Conservation (phyloP, 2,329 filamentous ascomycete species). For the Phaeosphaeria sp. region DNA sequence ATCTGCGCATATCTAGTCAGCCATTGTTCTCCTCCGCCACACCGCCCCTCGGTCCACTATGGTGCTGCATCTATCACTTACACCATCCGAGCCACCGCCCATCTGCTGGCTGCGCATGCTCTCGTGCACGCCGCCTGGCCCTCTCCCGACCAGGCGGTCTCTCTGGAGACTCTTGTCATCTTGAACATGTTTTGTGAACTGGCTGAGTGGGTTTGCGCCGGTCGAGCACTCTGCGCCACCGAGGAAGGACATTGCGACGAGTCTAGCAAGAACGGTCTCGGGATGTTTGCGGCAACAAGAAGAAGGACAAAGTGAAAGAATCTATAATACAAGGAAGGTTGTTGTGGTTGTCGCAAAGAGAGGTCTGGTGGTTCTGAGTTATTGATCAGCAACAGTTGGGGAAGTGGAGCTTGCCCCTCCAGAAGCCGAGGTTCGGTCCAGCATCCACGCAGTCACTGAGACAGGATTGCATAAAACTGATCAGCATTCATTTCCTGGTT, state of each 20-base stretch:
- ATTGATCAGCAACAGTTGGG: slow-evolving; percentile 33
- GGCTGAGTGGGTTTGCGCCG: slow-evolving; percentile 91
- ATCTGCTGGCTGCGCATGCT: slow-evolving; percentile 77
- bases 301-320: not conserved
- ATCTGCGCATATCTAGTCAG: slow-evolving; percentile 63
- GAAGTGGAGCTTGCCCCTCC: slow-evolving; percentile 19
- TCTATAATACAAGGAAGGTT: slow-evolving; percentile 2
- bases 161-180: slow-evolving; percentile 95
- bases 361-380: slow-evolving; percentile 5
- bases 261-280: slow-evolving; percentile 25
- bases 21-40: slow-evolving; percentile 1
- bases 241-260: slow-evolving; percentile 83
- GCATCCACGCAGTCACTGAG: not conserved
- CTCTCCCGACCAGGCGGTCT: slow-evolving; percentile 81
- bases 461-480: not conserved
- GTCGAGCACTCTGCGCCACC: slow-evolving; percentile 97
- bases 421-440: slow-evolving; percentile 22
- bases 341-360: not conserved
- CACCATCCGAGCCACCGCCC: slow-evolving; percentile 71
- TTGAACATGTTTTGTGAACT: slow-evolving; percentile 96
- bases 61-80: slow-evolving; percentile 24
- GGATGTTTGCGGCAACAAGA: not conserved
- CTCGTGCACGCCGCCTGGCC: slow-evolving; percentile 73
- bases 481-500: no score
- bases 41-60: not conserved